A percentile compares a stretch with the other conserved stretches of the same genome.
Evolutionary conservation across 2,329 filamentous ascomycete genomes (phyloP).

Genomic region (Orbilia ellipsospora): DNA sequence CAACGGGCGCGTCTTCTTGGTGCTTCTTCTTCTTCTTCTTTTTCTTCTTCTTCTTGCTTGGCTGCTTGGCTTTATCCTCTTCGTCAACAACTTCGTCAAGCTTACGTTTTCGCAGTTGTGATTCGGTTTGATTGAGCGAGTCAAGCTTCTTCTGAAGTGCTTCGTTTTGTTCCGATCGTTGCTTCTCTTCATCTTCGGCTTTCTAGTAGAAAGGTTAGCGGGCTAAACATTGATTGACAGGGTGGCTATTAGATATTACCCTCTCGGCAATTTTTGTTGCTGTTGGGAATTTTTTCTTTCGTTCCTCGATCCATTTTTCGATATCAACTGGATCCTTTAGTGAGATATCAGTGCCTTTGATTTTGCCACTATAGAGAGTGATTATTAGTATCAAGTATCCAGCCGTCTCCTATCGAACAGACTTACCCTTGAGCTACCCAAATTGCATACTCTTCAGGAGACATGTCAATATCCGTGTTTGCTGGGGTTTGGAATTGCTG

Average conservation of each 20-base stretch:
- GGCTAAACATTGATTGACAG: not conserved
- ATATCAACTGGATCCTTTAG: slow-evolving; percentile 38
- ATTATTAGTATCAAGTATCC: not conserved
- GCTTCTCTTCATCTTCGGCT: slow-evolving; percentile 52
- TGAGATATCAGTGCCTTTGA: slow-evolving; percentile 48
- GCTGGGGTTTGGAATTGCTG: slow-evolving; percentile 33
- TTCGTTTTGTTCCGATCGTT: slow-evolving; percentile 45
- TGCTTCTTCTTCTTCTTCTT: slow-evolving; percentile 55
- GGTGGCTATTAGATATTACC: slow-evolving; percentile 10
- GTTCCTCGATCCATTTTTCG: slow-evolving; percentile 48
- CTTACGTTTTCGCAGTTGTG: slow-evolving; percentile 48
- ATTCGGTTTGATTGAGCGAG: slow-evolving; percentile 46
- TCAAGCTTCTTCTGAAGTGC: slow-evolving; percentile 49
- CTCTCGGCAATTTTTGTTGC: slow-evolving; percentile 33
- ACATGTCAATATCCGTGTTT: slow-evolving; percentile 48
- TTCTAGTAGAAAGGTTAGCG: slow-evolving; percentile 39
- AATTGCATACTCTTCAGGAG: slow-evolving; percentile 48
- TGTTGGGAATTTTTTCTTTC: slow-evolving; percentile 53
- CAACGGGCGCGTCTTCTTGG: slow-evolving; percentile 51
- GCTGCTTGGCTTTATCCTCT: slow-evolving; percentile 50
- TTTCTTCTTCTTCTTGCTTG: slow-evolving; percentile 54
- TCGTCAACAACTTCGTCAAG: slow-evolving; percentile 50
- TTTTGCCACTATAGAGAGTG: slow-evolving; percentile 25
- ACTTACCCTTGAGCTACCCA: slow-evolving; percentile 48
- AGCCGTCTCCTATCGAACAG: too few relatives aligned